These are phyloP conservation scores for Ailanthus altissimus DNA, from an alignment of 345 rosid species.

Conservation along the genomic window DNA sequence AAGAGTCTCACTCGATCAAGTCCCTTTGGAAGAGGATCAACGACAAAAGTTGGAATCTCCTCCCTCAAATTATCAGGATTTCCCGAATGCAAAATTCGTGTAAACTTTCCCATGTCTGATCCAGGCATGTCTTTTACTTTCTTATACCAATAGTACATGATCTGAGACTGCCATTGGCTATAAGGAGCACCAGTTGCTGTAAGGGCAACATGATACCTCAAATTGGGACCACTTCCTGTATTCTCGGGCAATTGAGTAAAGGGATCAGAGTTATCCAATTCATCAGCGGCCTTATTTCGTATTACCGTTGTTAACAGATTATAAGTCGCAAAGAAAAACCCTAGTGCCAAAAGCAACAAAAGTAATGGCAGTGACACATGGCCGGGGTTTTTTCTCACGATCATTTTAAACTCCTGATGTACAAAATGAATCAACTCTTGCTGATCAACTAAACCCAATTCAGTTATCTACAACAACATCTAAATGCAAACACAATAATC, in stretches of 20 bases:
- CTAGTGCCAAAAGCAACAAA: slow-evolving; percentile 50
- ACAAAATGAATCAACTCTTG: slow-evolving; percentile 16
- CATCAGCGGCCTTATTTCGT: slow-evolving; percentile 30
- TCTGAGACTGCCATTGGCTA: slow-evolving; percentile 83
- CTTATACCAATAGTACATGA: slow-evolving; percentile 80
- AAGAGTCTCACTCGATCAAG: slow-evolving; percentile 61
- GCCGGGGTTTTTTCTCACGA: slow-evolving; percentile 46
- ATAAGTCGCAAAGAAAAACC: slow-evolving; percentile 56
- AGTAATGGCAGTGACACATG: slow-evolving; percentile 51
- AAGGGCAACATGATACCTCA: slow-evolving; percentile 63
- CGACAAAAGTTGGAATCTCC: slow-evolving; percentile 71
- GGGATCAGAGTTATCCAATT: slow-evolving; percentile 32
- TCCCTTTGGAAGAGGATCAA: slow-evolving; percentile 79
- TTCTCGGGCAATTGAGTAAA: slow-evolving; percentile 27
- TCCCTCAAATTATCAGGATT: slow-evolving; percentile 66
- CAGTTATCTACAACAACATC: slow-evolving; percentile 18
- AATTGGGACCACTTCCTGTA: slow-evolving; percentile 21
- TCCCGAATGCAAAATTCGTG: slow-evolving; percentile 77
- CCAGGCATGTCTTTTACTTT: slow-evolving; percentile 61
- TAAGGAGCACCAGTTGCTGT: slow-evolving; percentile 70
- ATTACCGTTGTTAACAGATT: slow-evolving; percentile 48
- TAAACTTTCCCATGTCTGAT: slow-evolving; percentile 79
- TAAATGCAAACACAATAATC: slow-evolving; percentile 1
- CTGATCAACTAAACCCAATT: slow-evolving; percentile 12
- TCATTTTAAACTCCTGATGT: slow-evolving; percentile 27